Evolutionary conservation across 306 rosid genomes (phyloP), one percentile per base, ranked within the genome.

Genomic region (Cucurbita pepo): DNA sequence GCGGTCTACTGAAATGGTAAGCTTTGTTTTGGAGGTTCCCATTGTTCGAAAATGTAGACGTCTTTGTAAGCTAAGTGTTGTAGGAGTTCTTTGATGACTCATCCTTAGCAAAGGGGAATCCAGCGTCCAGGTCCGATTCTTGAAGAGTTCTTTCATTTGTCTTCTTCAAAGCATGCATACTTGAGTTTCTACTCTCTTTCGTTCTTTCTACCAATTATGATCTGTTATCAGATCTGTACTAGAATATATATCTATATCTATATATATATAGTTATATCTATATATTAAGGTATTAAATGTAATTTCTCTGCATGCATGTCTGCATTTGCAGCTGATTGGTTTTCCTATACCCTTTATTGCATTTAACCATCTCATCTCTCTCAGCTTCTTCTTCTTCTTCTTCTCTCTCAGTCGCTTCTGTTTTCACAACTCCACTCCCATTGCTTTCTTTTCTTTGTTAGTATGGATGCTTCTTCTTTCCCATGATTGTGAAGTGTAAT

Each of bases 91-190:
- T 50, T 50, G 54, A 50, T 50, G 54, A 50, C 73, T 69, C 30
- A 48, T 50, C 45, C 56, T 44, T 69, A 50, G 30, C 58, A 30
- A 47, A 30, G 73, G 73, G 73, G 73, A 69, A 69, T 69, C 44
- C 56, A 69, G 73, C 73, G 10, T 69, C 73, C 55, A 30, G 73
- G 73, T 69, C 73, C 73, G 73, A 69, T 69, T 44, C 58, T 0
- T 37, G 13, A 67, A 22, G 73, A 18, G 40, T 67, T 25, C 37
- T 47, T 45, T 47, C 16, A 21, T 65, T 64, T 64, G 37, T 64
- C 53, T 5, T 64, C 71, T 43, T 43, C 6, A 1, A 11, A 66
- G 47, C 72, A 66, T 66, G 56, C 72, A 66, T 6, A 45, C 38
- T 12, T 67, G 73, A 67, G 56, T 47, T 19, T 67, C 37, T 67